Base-by-base conservation (phyloP, 1,139 yeast genomes). In the Zygoascus sp. region DNA sequence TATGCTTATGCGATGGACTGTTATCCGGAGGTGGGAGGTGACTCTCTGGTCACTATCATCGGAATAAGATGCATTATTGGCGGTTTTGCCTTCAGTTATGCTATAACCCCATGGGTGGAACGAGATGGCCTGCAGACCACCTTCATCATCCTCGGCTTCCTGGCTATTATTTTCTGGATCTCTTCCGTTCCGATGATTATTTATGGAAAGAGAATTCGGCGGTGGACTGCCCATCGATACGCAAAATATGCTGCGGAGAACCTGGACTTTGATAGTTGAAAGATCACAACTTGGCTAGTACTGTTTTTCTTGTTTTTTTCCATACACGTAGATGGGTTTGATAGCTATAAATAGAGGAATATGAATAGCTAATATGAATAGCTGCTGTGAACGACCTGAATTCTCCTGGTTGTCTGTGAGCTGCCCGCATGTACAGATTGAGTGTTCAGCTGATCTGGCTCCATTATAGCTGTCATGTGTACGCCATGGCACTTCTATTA, bases 1-100 rank as follows among this genome's bases (percentile, higher is more conserved):
- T 69, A 75, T 47, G 72, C 80, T 1, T 79, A 78, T 58, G 73
- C 76, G 2, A 67, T 77, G 44, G 83, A 79, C 54, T 66, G 75
- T 53, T 79, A 77, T 58, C 76, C 74, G 13, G 62, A 67, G 35
- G 64, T 79, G 62, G 75, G 77, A 11, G 72, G 77, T 47, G 78
- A 76, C 49, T 72, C 74, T 13, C 67, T 79, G 60, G 81, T 76
- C 7, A 64, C 73, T 32, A 56, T 63, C 42, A 61, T 64, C 44
- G 47, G 64, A 23, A 53, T 64, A 28, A 50, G 61, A 41, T 56
- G 58, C 44, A 48, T 67, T 39, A 74, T 41, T 47, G 52, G 71
- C 9, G 72, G 75, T 27, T 75, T 74, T 57, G 77, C 71, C 1
- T 67, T 73, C 58, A 69, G 68, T 40, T 75, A 75, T 48, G 79